Percentiles rank a stretch among this genome's conserved stretches.
Conservation (phyloP, 768 basidiomycete genomes). For the Daedalea quercina region DNA sequence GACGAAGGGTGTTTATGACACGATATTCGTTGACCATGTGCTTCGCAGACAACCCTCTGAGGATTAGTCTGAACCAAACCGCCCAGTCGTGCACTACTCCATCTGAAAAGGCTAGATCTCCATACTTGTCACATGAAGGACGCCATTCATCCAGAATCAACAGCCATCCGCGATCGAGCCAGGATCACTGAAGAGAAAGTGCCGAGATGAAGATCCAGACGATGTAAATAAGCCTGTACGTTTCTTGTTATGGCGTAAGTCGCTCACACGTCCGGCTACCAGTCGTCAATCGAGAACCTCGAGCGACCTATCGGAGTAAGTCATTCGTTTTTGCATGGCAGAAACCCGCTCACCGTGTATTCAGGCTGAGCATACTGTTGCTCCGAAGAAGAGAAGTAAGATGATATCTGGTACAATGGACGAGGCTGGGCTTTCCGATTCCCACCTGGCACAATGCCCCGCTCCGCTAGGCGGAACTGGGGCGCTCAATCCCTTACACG, state of each 20-base stretch:
- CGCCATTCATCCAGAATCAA: neutral
- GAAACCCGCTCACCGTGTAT: neutral
- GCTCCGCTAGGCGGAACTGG: no score
- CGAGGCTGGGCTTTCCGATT: no score
- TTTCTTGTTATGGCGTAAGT: neutral
- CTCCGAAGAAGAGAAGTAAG: conserved; percentile 15
- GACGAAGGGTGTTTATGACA: no score
- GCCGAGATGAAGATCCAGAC: conserved; percentile 8
- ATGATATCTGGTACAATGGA: no score
- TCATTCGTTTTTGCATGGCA: no score
- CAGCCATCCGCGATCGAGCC: conserved; percentile 16
- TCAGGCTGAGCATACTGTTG: neutral
- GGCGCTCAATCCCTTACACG: no score
- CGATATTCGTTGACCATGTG: no score
- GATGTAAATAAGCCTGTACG: neutral
- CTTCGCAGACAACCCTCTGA: no score
- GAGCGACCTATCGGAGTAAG: neutral
- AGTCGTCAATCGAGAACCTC: neutral
- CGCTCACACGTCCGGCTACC: neutral
- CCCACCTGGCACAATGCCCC: no score
- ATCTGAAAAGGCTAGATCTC: conserved; percentile 6
- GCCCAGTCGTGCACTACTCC: neutral
- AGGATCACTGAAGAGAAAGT: conserved; percentile 19
- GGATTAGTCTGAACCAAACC: no score
- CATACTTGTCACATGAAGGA: no score